Percentiles rank a stretch among this genome's conserved stretches.
Evolutionary conservation across 331 rosid species (phyloP).

Genomic region (Malus hybrid): DNA sequence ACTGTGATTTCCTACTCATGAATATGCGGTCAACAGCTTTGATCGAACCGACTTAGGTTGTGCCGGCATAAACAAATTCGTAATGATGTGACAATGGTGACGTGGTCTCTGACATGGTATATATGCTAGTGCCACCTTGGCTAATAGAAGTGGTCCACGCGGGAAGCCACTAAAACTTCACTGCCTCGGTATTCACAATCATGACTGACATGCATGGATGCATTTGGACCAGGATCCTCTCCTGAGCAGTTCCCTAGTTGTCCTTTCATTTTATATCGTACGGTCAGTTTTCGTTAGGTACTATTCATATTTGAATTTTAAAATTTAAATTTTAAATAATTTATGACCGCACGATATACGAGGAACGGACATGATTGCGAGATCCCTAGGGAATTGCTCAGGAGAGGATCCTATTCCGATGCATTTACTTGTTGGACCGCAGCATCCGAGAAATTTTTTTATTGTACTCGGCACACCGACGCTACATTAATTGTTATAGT

Average conservation of each 20-base stretch:
- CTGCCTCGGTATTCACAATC: slow-evolving; percentile 29
- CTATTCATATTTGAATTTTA: too few species aligned
- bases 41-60: not conserved
- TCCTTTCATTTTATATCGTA: too few species aligned
- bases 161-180: not conserved
- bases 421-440: slow-evolving; percentile 18
- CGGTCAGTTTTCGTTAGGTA: too few species aligned
- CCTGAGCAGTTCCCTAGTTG: too few species aligned
- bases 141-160: not conserved
- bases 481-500: too few species aligned
- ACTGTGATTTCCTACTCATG: not conserved
- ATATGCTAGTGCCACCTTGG: slow-evolving; percentile 6
- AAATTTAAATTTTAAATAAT: too few species aligned
- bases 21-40: slow-evolving; percentile 11
- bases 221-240: not conserved
- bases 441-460: not conserved
- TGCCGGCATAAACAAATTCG: slow-evolving; percentile 10
- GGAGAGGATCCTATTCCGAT: not conserved
- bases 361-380: too few species aligned
- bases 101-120: slow-evolving; percentile 15
- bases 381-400: too few species aligned
- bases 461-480: too few species aligned
- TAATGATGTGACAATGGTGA: not conserved
- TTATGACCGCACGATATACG: too few species aligned
- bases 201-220: slow-evolving; percentile 8